Conservation (phyloP, 1,284 basidiomycete species). For the Rhodotorula sp. region DNA sequence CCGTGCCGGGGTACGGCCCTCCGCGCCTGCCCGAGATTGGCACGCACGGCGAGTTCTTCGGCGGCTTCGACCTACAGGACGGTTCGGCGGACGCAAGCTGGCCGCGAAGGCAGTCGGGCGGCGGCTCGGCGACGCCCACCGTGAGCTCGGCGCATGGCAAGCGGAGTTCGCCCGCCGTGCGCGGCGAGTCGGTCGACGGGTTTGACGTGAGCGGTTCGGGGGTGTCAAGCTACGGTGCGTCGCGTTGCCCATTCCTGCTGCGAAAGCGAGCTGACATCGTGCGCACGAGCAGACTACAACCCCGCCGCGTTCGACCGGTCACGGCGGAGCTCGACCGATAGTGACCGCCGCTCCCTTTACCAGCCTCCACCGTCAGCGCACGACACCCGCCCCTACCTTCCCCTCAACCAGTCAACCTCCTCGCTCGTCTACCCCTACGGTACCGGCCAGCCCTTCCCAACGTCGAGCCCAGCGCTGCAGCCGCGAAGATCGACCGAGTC, state of each 20-base stretch:
- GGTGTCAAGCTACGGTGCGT: background rate
- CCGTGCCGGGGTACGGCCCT: background rate
- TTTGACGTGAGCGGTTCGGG: conserved; percentile 1
- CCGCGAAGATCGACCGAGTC: conserved; percentile 42
- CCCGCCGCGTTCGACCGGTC: conserved; percentile 20
- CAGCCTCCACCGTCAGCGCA: background rate
- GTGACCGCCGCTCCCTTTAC: conserved; percentile 32
- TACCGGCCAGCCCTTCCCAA: conserved; percentile 6
- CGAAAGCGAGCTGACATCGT: background rate
- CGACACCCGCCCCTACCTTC: conserved; percentile 8
- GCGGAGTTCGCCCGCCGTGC: conserved; percentile 1
- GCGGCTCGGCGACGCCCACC: conserved; percentile 18
- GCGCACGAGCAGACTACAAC: background rate
- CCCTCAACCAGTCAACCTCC: conserved; percentile 20
- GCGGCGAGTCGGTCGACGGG: conserved; percentile 7
- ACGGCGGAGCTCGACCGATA: conserved; percentile 35
- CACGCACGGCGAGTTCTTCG: conserved; percentile 34
- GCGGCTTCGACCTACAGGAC: conserved; percentile 1
- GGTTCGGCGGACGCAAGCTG: background rate
- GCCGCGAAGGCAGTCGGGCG: conserved; percentile 2
- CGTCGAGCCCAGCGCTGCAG: conserved; percentile 16
- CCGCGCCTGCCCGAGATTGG: conserved; percentile 30
- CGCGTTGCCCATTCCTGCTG: too few species aligned
- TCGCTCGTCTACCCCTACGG: conserved; percentile 26
- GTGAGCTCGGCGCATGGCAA: background rate